A percentile compares a stretch with the other conserved stretches of the same genome.
Evolutionary conservation across 2,329 filamentous ascomycete genomes (phyloP).

Genomic region (Bimuria novae-zelandiae): DNA sequence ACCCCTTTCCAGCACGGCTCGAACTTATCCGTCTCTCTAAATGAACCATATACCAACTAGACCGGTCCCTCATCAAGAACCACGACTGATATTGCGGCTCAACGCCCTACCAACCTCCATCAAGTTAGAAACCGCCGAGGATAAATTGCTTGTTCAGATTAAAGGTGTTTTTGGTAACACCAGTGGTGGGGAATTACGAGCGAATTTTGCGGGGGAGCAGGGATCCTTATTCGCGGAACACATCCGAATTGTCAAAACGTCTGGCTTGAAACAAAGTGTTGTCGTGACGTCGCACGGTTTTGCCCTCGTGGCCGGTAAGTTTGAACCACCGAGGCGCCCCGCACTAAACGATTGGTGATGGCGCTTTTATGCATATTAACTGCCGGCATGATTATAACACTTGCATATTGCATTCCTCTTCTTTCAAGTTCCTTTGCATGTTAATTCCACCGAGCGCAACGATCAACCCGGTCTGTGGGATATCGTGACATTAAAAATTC

Average conservation of each 20-base stretch:
- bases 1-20: neutral
- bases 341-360: too few relatives aligned
- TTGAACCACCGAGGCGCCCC: too few relatives aligned
- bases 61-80: slow-evolving; percentile 4
- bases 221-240: slow-evolving; percentile 18
- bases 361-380: slow-evolving; percentile 9
- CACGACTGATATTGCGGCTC: slow-evolving; percentile 1
- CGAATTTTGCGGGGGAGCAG: slow-evolving; percentile 18
- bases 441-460: slow-evolving; percentile 3
- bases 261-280: too few relatives aligned
- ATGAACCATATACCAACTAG: slow-evolving; percentile 23
- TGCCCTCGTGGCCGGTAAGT: too few relatives aligned
- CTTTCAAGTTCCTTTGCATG: slow-evolving; percentile 10
- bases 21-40: slow-evolving; percentile 11
- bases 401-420: slow-evolving; percentile 19
- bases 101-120: neutral
- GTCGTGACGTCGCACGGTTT: neutral
- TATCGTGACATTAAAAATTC: neutral
- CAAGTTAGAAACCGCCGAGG: neutral
- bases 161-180: slow-evolving; percentile 12
- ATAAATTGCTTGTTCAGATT: slow-evolving; percentile 34
- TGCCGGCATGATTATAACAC: slow-evolving; percentile 3
- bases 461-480: slow-evolving; percentile 17
- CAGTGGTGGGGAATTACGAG: slow-evolving; percentile 5
- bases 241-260: neutral